A percentile compares a stretch with the other conserved stretches of the same genome.
Conservation (phyloP, 345 rosid genomes). For the Limnanthes douglasii region DNA sequence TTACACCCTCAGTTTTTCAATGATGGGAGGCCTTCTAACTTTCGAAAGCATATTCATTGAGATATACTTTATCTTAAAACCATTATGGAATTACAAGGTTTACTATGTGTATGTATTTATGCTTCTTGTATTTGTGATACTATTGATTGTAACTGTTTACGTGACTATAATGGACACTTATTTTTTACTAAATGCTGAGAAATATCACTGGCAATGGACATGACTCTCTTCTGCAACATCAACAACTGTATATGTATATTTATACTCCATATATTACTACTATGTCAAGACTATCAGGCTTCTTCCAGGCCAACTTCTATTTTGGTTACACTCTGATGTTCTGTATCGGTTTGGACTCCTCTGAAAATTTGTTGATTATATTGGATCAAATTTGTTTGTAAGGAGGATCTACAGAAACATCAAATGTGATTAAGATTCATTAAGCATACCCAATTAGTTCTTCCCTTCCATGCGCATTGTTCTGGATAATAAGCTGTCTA, state of each 20-base stretch:
- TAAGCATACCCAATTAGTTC: too few species aligned
- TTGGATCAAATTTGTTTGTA: constrained; percentile 89
- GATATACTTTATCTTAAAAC: constrained; percentile 93
- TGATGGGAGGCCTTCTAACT: constrained; percentile 90
- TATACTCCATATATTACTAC: constrained; percentile 88
- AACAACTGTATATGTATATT: constrained; percentile 78
- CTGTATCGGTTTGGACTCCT: constrained; percentile 92
- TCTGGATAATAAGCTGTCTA: too few species aligned
- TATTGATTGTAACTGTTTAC: constrained; percentile 71
- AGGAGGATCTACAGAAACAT: constrained; percentile 96
- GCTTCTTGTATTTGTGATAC: constrained; percentile 82
- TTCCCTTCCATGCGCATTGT: too few species aligned
- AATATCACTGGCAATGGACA: constrained; percentile 98
- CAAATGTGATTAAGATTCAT: constrained; percentile 80
- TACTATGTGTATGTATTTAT: constrained; percentile 91
- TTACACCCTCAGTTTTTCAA: constrained; percentile 74
- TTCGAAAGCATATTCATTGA: constrained; percentile 95
- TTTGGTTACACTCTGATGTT: constrained; percentile 96
- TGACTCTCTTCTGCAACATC: constrained; percentile 92
- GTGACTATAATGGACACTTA: constrained; percentile 89
- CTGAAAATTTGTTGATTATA: constrained; percentile 87
- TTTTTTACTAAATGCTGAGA: constrained; percentile 88
- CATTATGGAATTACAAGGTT: constrained; percentile 98
- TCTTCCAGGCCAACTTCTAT: constrained; percentile 95
- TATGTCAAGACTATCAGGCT: constrained; percentile 83